Conservation (phyloP, 1,284 basidiomycete genomes). For the Takashimella tepidaria region DNA sequence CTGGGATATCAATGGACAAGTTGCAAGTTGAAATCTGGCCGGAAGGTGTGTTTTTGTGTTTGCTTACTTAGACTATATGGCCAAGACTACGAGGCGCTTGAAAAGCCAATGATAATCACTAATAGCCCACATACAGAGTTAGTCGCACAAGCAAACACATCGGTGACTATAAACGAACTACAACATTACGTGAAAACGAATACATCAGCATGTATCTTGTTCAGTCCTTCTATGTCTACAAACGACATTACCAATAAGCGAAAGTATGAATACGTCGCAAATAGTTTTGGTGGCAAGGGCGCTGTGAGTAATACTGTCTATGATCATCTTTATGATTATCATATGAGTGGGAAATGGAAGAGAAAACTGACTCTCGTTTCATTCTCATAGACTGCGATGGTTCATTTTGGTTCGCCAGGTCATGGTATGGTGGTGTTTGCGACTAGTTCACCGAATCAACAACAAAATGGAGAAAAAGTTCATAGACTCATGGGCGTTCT, state of each 20-base stretch:
- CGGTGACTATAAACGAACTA: conserved; percentile 16
- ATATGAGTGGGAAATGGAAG: background rate
- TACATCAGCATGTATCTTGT: conserved; percentile 17
- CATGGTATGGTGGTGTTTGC: conserved; percentile 18
- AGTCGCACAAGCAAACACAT: conserved; percentile 13
- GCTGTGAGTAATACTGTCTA: conserved; percentile 1
- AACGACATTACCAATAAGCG: conserved; percentile 6
- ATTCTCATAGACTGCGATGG: conserved; percentile 10
- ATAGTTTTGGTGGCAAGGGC: conserved; percentile 12
- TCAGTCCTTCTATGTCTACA: conserved; percentile 3
- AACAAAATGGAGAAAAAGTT: conserved; percentile 6
- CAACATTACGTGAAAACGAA: conserved; percentile 16
- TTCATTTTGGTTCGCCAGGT: conserved; percentile 19
- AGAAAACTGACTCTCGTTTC: background rate
- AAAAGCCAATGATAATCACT: background rate
- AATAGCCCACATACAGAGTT: conserved; percentile 3
- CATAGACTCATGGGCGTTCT: conserved; percentile 20
- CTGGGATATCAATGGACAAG: background rate
- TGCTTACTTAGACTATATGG: too few species aligned
- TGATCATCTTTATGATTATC: too few species aligned
- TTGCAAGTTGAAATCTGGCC: conserved; percentile 14
- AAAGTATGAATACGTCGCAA: conserved; percentile 14
- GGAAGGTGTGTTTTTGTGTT: conserved; percentile 10
- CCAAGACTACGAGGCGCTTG: background rate
- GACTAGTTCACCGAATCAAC: conserved; percentile 3